Base-by-base conservation (phyloP, 768 basidiomycete genomes). In the Sistotremastrum suecicum region DNA sequence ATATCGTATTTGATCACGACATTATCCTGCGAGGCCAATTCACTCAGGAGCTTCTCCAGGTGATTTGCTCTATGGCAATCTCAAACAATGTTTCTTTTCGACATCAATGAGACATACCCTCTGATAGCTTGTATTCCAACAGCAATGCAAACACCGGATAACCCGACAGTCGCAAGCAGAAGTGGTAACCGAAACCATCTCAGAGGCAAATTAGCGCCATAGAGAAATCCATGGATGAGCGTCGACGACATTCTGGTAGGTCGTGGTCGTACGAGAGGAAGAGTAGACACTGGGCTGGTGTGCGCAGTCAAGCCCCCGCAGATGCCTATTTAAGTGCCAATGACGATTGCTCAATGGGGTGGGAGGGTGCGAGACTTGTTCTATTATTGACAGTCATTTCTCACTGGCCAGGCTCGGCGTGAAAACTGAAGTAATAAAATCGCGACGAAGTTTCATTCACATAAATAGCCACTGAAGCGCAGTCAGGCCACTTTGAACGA, bases 111-210 rank as follows among this genome's bases (percentile, higher is more conserved):
- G 7, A 4, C 47, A 28, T 38, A 43, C 49, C 46, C 45, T 32
- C 43, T 41, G 29, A 50, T 31, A 1, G 49, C 49, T 37, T 50
- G 49, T 5, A 38, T 41, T 34, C 46, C 46, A 37, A 50, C 49
- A 20, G 49, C 49, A 4, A 50, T 47, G 39, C 49, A 50, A 11
- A 50, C 49, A 42, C 35, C 39, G 9, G 47, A 41, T 10, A 50
- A n/a, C 7, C 48, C 49, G 8, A 48, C 32, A 3, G 49, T 50
- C 7, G 48, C 48, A 3, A 50, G 30, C 12, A 41, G 33, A 7
- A 50, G 40, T n/a, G 49, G 48, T 29, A 50, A 36, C 10, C 49
- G 46, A 5, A 48, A 34, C 49, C 49, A 50, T 42, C 46, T 31
- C 29, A 50, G 37, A 1, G 49, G 49, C 2, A 49, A 8, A 12